A percentile compares a stretch with the other conserved stretches of the same genome.
Evolutionary conservation across 768 basidiomycete species (phyloP).

Genomic region (Dioszegia aurantiaca): DNA sequence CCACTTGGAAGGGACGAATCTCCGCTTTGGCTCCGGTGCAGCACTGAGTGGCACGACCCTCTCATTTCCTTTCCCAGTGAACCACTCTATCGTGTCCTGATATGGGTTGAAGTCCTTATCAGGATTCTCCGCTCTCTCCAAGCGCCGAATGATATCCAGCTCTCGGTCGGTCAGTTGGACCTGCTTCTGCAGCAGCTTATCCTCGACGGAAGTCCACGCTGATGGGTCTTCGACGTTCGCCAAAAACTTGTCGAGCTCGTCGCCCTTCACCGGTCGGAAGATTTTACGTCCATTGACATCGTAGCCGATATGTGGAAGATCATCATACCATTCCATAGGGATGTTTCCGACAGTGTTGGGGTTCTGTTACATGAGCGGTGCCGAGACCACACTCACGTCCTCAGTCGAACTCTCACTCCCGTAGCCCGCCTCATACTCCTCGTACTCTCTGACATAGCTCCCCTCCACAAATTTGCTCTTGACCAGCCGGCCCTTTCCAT

Average conservation of each 20-base stretch:
- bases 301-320: slow-evolving; percentile 98
- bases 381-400: slow-evolving; percentile 44
- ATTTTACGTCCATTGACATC: slow-evolving; percentile 91
- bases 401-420: slow-evolving; percentile 54
- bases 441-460: slow-evolving; percentile 50
- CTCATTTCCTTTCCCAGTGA: slow-evolving; percentile 91
- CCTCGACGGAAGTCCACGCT: slow-evolving; percentile 90
- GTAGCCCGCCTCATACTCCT: slow-evolving; percentile 53
- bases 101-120: slow-evolving; percentile 88
- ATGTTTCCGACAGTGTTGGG: slow-evolving; percentile 94
- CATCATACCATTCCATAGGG: slow-evolving; percentile 99
- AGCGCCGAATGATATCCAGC: slow-evolving; percentile 85
- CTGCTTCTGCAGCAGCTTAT: slow-evolving; percentile 79
- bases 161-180: slow-evolving; percentile 84
- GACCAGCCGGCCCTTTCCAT: slow-evolving; percentile 40
- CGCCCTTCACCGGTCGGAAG: slow-evolving; percentile 87
- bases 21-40: slow-evolving; percentile 89
- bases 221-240: slow-evolving; percentile 86
- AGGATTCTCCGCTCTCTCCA: slow-evolving; percentile 88
- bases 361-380: slow-evolving; percentile 57
- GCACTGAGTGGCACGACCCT: slow-evolving; percentile 88
- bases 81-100: slow-evolving; percentile 92
- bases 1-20: slow-evolving; percentile 98
- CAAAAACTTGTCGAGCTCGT: slow-evolving; percentile 95
- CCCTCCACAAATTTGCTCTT: slow-evolving; percentile 48